Conservation (phyloP, 1,284 basidiomycete species). For the Cutaneotrichosporon mucoides region DNA sequence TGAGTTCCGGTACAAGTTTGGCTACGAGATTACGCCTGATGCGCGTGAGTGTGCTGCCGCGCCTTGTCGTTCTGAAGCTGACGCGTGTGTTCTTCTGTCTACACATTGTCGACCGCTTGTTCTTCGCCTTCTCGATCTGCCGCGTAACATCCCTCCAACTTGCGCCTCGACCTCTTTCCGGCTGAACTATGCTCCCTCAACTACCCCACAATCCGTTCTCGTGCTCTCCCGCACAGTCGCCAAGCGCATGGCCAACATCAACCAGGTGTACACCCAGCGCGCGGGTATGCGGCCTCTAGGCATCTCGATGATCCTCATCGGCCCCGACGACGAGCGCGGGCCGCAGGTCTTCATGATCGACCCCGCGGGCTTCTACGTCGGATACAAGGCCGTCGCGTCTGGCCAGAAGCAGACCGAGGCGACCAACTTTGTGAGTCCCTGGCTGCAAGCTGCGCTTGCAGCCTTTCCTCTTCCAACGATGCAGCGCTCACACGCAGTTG, state of each 20-base stretch:
- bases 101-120: background rate
- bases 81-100: background rate
- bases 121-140: background rate
- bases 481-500: conserved; percentile 50
- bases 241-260: conserved; percentile 93
- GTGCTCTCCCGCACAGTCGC: conserved; percentile 55
- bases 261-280: conserved; percentile 97
- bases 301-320: conserved; percentile 96
- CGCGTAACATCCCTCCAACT: background rate
- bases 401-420: conserved; percentile 99
- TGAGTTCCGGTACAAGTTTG: conserved; percentile 93
- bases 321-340: conserved; percentile 79
- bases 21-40: conserved; percentile 96
- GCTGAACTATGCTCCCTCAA: too few species aligned
- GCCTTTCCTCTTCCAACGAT: background rate
- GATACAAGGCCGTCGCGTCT: conserved; percentile 92
- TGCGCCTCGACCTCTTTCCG: too few species aligned
- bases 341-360: conserved; percentile 98
- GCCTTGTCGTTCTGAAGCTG: background rate
- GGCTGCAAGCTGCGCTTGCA: background rate
- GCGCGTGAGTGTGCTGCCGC: conserved; percentile 52
- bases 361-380: conserved; percentile 97
- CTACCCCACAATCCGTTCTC: too few species aligned
- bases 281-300: conserved; percentile 97
- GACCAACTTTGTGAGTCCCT: conserved; percentile 70